These are phyloP conservation scores for Phytophthora pluvialis DNA, from an alignment of 352 stramenopile species.

Conservation along the genomic window DNA sequence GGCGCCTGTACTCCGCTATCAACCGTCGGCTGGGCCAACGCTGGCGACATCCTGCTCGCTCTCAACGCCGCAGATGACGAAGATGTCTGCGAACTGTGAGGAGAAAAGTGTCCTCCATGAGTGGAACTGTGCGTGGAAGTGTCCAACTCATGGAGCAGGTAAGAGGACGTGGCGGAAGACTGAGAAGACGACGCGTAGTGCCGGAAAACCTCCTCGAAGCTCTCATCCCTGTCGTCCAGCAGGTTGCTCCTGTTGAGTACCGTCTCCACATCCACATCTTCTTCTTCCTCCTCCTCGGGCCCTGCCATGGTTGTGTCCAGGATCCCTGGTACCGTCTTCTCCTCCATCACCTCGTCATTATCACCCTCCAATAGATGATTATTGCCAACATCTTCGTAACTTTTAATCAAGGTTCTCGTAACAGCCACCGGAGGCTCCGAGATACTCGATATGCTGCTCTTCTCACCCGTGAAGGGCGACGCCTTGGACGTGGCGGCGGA, in stretches of 20 bases:
- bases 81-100: slow-evolving; percentile 36
- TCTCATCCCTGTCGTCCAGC: slow-evolving; percentile 50
- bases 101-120: slow-evolving; percentile 34
- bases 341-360: slow-evolving; percentile 55
- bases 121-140: slow-evolving; percentile 42
- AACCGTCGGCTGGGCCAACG: neutral
- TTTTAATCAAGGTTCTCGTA: slow-evolving; percentile 2
- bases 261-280: slow-evolving; percentile 29
- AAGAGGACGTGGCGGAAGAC: slow-evolving; percentile 52
- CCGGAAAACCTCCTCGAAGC: slow-evolving; percentile 62
- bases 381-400: slow-evolving; percentile 14
- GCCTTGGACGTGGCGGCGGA: slow-evolving; percentile 21
- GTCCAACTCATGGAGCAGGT: slow-evolving; percentile 48
- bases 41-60: slow-evolving; percentile 7
- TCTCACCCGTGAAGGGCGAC: slow-evolving; percentile 14
- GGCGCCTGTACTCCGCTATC: slow-evolving; percentile 6
- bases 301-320: slow-evolving; percentile 51
- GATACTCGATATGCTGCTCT: slow-evolving; percentile 6
- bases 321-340: slow-evolving; percentile 35
- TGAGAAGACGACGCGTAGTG: slow-evolving; percentile 65
- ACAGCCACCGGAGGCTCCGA: slow-evolving; percentile 4
- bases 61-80: slow-evolving; percentile 21
- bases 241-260: slow-evolving; percentile 43
- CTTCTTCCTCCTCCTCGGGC: slow-evolving; percentile 30
- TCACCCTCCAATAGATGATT: slow-evolving; percentile 30